Evolutionary conservation across 305 asterid species (phyloP).

Genomic region (Fraxinus baroniana): DNA sequence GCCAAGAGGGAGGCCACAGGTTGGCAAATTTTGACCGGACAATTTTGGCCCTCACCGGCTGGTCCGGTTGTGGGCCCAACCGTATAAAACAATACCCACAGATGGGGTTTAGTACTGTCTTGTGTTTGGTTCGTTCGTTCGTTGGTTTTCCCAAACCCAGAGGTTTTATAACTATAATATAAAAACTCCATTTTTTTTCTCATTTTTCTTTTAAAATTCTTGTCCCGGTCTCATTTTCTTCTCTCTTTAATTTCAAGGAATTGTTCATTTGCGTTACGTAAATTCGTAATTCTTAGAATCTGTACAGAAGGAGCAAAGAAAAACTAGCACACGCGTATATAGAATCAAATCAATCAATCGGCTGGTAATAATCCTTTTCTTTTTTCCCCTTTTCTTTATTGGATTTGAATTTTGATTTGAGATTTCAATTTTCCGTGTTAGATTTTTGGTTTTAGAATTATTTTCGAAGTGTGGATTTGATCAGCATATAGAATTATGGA

Average conservation of each 20-base stretch:
- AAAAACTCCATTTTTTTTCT: not conserved
- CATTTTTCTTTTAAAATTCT: not conserved
- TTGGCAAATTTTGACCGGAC: slow-evolving; percentile 22
- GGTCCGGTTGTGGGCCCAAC: slow-evolving; percentile 15
- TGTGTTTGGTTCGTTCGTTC: slow-evolving; percentile 28
- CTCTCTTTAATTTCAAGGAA: not conserved
- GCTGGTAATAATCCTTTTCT: slow-evolving; percentile 35
- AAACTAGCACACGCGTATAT: slow-evolving; percentile 21
- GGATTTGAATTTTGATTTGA: slow-evolving; percentile 21
- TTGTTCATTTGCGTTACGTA: slow-evolving; percentile 35
- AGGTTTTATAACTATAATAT: slow-evolving; percentile 39
- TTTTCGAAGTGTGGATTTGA: slow-evolving; percentile 18
- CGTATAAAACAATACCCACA: slow-evolving; percentile 27
- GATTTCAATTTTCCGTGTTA: slow-evolving; percentile 10
- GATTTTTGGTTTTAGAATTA: not conserved
- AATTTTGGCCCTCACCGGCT: slow-evolving; percentile 31
- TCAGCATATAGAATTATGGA: slow-evolving; percentile 17
- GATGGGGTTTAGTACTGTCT: slow-evolving; percentile 48
- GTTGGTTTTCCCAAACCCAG: slow-evolving; percentile 53
- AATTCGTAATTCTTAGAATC: slow-evolving; percentile 25
- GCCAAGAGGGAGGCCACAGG: not conserved
- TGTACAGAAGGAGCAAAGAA: slow-evolving; percentile 13
- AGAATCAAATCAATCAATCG: slow-evolving; percentile 20
- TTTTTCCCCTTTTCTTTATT: not conserved
- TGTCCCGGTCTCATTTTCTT: not conserved